Evolutionary conservation across 1,284 basidiomycete species (phyloP).

Genomic region (Hortiboletus rubellus): DNA sequence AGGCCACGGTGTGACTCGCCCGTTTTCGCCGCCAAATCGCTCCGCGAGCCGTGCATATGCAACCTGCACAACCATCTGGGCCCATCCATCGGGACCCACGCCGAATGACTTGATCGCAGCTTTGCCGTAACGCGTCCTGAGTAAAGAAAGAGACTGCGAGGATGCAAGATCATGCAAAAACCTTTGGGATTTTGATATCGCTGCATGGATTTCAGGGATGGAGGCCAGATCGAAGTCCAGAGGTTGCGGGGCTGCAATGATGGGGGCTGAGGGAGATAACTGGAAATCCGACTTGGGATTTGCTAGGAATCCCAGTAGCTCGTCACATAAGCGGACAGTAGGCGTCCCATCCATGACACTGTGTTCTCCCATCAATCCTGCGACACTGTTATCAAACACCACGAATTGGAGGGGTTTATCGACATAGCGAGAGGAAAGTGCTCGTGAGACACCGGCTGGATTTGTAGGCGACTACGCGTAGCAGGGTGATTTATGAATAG

Average conservation of each 20-base stretch:
- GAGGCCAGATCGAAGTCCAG: constrained; percentile 69
- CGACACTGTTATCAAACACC: constrained; percentile 74
- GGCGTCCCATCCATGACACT: constrained; percentile 88
- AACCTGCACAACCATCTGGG: constrained; percentile 86
- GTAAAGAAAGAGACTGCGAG: constrained; percentile 66
- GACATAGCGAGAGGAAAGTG: constrained; percentile 73
- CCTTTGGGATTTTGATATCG: constrained; percentile 57
- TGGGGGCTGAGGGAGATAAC: constrained; percentile 29
- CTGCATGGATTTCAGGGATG: constrained; percentile 36
- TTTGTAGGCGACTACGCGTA: constrained; percentile 14
- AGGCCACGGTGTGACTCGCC: constrained; percentile 38
- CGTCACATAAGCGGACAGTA: constrained; percentile 61
- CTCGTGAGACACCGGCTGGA: constrained; percentile 35
- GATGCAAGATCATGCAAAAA: constrained; percentile 64
- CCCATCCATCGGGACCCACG: constrained; percentile 90
- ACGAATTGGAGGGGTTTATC: constrained; percentile 86
- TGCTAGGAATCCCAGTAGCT: constrained; percentile 65
- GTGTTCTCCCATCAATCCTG: constrained; percentile 90
- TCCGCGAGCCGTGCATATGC: constrained; percentile 71
- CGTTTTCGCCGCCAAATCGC: constrained; percentile 32
- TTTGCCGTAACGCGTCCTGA: constrained; percentile 81
- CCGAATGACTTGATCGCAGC: constrained; percentile 84
- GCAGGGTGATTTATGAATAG: not conserved
- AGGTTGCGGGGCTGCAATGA: constrained; percentile 36
- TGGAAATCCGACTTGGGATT: constrained; percentile 60